Conservation (phyloP, 768 basidiomycete genomes). For the Mycena rebaudengoi region DNA sequence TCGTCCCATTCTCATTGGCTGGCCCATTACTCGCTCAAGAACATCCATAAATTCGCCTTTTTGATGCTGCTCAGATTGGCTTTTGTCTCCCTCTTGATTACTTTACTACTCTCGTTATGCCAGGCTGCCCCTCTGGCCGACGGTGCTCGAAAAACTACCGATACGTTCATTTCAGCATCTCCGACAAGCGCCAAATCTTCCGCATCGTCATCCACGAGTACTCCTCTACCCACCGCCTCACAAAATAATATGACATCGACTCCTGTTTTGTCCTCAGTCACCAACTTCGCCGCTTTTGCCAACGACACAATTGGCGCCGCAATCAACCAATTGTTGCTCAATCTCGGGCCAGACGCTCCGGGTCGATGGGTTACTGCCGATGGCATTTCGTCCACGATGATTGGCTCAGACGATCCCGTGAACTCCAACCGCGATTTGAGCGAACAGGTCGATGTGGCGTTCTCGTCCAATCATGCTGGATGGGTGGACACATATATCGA, state of each 20-base stretch:
- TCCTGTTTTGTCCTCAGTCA: neutral
- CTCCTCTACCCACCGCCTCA: neutral
- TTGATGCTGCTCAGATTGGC: neutral
- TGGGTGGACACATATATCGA: constrained; percentile 5
- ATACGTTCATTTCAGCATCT: neutral
- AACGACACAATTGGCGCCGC: neutral
- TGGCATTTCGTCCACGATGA: neutral
- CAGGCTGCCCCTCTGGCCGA: neutral
- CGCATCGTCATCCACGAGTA: neutral
- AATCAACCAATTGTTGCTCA: neutral
- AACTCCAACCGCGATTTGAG: neutral
- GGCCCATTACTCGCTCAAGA: constrained; percentile 1
- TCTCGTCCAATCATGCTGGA: neutral
- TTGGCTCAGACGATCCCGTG: neutral
- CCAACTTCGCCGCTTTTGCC: neutral
- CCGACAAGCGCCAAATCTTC: too few species aligned
- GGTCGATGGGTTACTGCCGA: constrained; percentile 1
- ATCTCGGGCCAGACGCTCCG: neutral
- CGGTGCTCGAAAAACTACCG: neutral
- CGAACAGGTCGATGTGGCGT: neutral
- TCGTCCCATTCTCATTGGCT: too few species aligned
- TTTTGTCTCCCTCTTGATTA: neutral
- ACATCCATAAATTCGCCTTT: neutral
- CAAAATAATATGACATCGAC: neutral
- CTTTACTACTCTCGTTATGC: neutral